Base-by-base conservation (phyloP, 2,329 filamentous ascomycete species). In the Trichoderma sp. region DNA sequence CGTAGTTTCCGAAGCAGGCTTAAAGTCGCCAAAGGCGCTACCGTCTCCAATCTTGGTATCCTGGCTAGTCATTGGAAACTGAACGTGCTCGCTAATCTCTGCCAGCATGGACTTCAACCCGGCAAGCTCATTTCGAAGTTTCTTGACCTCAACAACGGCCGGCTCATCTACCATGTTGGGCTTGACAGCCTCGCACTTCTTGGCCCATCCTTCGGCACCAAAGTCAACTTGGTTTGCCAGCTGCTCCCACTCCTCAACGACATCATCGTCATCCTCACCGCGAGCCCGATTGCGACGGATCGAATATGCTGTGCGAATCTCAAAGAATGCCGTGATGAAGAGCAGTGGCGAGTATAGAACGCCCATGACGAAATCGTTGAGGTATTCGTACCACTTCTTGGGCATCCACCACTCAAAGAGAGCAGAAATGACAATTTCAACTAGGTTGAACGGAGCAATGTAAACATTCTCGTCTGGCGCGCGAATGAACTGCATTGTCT, bases 381-480 rank as follows among this genome's bases (percentile, higher is more conserved):
- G 79, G 41, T 85, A 84, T 70, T 93, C 90, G 75, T 98, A 99
- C 2, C 77, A 77, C 7, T 81, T 72, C 67, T 86, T 85, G n/a
- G 86, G 80, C 82, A 99, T 84, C 95, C 94, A 99, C 95, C 95
- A 99, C 80, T 98, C 95, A 61, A 96, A 89, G 0, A 96, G 73
- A 45, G 90, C 85, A 3, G 97, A 84, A 67, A 86, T 81, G 67
- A 97, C 82, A 19, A 98, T 88, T 76, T 99, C 95, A 67, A 99
- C 85, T 2, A 99, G 83, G 75, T 99, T 99, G 78, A 99, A 91
- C 0, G 95, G 95, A 0, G 95, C 89, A 72, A 99, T 97, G 78
- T 95, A 99, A 63, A 99, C 95, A 71, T 99, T 99, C 77, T 99
- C 95, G 72, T 99, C 95, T 0, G 95, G 95, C 0, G 95, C 95